Percentiles rank a stretch among this genome's conserved stretches.
Conservation (phyloP, 768 basidiomycete species). For the Boletus huronensis region DNA sequence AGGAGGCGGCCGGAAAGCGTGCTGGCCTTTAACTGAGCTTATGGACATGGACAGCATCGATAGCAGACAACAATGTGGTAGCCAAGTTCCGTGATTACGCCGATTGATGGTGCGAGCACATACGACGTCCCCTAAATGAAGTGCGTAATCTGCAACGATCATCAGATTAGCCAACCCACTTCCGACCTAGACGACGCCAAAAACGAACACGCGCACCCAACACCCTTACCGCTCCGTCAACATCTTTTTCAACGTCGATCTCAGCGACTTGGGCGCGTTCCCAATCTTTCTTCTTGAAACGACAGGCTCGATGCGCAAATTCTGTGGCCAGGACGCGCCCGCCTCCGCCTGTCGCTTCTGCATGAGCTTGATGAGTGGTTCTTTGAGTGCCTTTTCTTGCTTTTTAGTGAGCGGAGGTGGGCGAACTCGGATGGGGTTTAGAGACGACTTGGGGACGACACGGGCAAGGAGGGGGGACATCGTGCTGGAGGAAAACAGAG, state of each 20-base stretch:
- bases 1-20: not conserved
- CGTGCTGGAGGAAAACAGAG: not conserved
- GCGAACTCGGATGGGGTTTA: constrained; percentile 21
- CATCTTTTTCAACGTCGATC: constrained; percentile 40
- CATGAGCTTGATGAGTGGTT: constrained; percentile 42
- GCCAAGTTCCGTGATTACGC: not conserved
- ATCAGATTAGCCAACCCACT: not conserved
- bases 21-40: not conserved
- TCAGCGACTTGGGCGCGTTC: constrained; percentile 36
- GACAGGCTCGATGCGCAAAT: constrained; percentile 49
- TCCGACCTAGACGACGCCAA: too few relatives aligned
- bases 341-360: constrained; percentile 37
- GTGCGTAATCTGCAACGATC: not conserved
- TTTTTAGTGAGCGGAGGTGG: constrained; percentile 33
- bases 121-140: not conserved
- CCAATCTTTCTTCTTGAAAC: constrained; percentile 38
- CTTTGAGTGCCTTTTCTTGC: constrained; percentile 27
- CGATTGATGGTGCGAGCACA: not conserved
- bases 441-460: constrained; percentile 34
- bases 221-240: constrained; percentile 31
- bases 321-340: constrained; percentile 42
- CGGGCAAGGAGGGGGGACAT: too few relatives aligned
- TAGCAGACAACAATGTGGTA: too few relatives aligned
- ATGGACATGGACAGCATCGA: not conserved
- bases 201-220: not conserved